phyloP scores from a whole-genome alignment of 1,284 basidiomycete genomes.

The Sanghuangporus sanghuang region DNA sequence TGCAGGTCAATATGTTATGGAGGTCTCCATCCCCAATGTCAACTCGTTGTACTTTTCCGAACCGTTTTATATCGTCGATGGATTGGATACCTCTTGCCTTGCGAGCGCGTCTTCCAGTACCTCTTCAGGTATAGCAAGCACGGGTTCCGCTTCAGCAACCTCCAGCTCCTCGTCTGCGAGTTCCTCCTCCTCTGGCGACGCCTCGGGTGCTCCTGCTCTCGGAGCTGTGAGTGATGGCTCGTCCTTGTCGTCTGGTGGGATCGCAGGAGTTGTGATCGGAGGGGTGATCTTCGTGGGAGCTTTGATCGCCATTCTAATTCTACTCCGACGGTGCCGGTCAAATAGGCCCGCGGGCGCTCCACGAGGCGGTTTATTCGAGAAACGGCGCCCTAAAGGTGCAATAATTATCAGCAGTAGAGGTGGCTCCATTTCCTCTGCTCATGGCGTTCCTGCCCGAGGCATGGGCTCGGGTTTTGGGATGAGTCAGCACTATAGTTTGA shows the following conservation, averaged over 20 bases:
- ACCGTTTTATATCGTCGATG: constrained; percentile 4
- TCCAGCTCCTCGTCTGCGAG: background rate
- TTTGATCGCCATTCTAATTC: background rate
- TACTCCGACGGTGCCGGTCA: constrained; percentile 8
- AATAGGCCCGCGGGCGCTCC: background rate
- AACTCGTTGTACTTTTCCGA: background rate
- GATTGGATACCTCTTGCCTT: constrained; percentile 8
- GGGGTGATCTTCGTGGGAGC: constrained; percentile 5
- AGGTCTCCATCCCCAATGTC: background rate
- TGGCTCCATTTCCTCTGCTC: constrained; percentile 4
- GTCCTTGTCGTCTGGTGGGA: constrained; percentile 5
- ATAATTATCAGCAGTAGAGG: constrained; percentile 7
- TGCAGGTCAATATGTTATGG: constrained; percentile 1
- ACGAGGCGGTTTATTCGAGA: constrained; percentile 10
- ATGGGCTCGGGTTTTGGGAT: background rate
- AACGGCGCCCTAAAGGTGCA: constrained; percentile 11
- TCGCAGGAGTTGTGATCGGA: constrained; percentile 16
- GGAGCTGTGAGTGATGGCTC: constrained; percentile 5
- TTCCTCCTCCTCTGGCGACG: background rate
- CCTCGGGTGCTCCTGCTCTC: constrained; percentile 3
- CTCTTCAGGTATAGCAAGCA: background rate
- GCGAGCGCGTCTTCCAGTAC: background rate
- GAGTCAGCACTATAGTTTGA: background rate
- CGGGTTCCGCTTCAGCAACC: background rate
- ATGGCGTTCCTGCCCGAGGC: background rate